A percentile compares a stretch with the other conserved stretches of the same genome.
Conservation (phyloP, 768 basidiomycete species). For the Kwoniella dejecticola region DNA sequence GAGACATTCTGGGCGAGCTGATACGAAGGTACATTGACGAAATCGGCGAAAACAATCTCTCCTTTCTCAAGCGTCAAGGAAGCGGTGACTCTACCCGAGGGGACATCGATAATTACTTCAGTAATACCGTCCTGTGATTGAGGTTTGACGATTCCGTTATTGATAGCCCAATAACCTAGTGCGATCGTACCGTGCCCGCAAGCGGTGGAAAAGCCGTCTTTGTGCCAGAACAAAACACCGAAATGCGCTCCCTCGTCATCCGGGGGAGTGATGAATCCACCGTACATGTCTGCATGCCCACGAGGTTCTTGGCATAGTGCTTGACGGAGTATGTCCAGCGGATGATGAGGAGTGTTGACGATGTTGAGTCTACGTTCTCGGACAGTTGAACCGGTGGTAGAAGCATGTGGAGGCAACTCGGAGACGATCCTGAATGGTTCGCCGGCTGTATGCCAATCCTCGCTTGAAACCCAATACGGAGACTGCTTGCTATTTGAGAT, state of each 20-base stretch:
- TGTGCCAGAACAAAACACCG: neutral
- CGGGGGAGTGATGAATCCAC: neutral
- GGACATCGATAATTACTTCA: neutral
- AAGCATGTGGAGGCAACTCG: neutral
- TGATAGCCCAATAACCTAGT: neutral
- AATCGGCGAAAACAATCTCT: neutral
- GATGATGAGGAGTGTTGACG: neutral
- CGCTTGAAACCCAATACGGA: neutral
- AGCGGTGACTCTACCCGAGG: neutral
- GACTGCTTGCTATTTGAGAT: too few relatives aligned
- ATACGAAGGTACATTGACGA: neutral
- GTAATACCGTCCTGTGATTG: neutral
- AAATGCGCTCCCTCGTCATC: neutral
- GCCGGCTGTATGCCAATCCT: neutral
- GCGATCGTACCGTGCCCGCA: neutral
- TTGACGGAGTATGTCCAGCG: neutral
- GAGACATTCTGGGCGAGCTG: neutral
- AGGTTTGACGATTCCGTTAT: neutral
- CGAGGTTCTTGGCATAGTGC: neutral
- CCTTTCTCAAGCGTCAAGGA: neutral
- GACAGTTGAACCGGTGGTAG: neutral
- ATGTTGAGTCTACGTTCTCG: neutral
- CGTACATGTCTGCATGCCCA: neutral
- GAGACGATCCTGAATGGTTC: neutral
- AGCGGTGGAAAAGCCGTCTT: neutral